phyloP scores from a whole-genome alignment of 2,329 filamentous ascomycete genomes.

The Pseudopyrenochaeta lycopersici region DNA sequence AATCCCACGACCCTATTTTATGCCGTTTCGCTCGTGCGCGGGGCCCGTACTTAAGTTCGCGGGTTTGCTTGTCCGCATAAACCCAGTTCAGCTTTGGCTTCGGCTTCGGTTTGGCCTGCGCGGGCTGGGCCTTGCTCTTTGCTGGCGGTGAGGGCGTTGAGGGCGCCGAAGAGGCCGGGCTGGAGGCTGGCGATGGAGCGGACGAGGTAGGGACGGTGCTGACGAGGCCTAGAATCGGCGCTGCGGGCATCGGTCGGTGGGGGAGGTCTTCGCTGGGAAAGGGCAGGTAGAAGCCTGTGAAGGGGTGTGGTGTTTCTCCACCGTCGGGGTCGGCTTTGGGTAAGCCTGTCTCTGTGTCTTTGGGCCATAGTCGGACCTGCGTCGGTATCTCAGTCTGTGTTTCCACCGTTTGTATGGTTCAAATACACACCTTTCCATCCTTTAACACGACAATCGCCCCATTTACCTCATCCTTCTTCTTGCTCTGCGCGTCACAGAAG shows the following conservation, averaged over 20 bases:
- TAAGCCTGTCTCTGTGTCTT: slow-evolving; percentile 41
- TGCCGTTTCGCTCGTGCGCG: slow-evolving; percentile 77
- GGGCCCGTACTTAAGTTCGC: slow-evolving; percentile 70
- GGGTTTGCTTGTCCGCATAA: slow-evolving; percentile 68
- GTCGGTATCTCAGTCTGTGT: no score
- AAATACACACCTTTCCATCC: slow-evolving; percentile 52
- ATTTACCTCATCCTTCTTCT: slow-evolving; percentile 52
- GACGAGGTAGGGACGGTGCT: slow-evolving; percentile 51
- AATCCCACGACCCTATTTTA: slow-evolving; percentile 82
- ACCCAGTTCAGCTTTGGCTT: slow-evolving; percentile 73
- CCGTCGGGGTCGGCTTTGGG: slow-evolving; percentile 31
- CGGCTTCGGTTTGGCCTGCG: background rate
- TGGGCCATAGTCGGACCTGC: slow-evolving; percentile 48
- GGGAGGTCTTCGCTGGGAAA: slow-evolving; percentile 57
- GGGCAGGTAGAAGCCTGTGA: slow-evolving; percentile 60
- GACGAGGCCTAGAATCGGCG: slow-evolving; percentile 58
- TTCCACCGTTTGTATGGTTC: no score
- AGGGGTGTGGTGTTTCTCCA: slow-evolving; percentile 53
- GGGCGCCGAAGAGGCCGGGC: slow-evolving; percentile 54
- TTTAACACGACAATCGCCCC: slow-evolving; percentile 55
- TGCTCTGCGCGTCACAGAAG: slow-evolving; percentile 50
- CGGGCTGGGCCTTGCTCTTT: background rate
- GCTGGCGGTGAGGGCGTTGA: slow-evolving; percentile 18
- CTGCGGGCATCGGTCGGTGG: slow-evolving; percentile 41
- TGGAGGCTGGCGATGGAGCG: background rate